A percentile compares a stretch with the other conserved stretches of the same genome.
These are phyloP conservation scores for Verbena officinalis DNA, from an alignment of 257 asterid genomes.

Conservation along the genomic window DNA sequence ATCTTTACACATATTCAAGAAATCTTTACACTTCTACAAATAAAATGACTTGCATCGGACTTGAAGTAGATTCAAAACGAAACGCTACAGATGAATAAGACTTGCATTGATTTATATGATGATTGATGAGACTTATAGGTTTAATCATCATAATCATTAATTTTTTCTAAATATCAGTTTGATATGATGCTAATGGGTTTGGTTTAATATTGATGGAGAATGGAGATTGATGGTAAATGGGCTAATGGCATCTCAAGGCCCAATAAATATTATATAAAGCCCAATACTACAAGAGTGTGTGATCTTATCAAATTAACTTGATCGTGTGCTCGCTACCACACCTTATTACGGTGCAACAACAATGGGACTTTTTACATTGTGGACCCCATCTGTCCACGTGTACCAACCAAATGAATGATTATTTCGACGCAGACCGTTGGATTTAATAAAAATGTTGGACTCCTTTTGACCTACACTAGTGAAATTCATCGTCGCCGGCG, in stretches of 20 bases:
- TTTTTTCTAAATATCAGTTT: no score
- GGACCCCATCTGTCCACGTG: constrained; percentile 34
- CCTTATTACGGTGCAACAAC: constrained; percentile 12
- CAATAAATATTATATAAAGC: neutral
- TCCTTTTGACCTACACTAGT: constrained; percentile 5
- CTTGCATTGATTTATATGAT: neutral
- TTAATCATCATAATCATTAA: no score
- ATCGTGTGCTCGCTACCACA: neutral
- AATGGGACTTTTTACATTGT: constrained; percentile 30
- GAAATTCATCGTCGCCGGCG: constrained; percentile 25
- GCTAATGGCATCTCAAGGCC: no score
- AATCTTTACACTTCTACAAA: no score
- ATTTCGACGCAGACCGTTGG: neutral
- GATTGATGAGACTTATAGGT: no score
- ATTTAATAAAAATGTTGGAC: constrained; percentile 17
- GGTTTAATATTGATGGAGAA: no score
- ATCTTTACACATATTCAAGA: no score
- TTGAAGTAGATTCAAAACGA: no score
- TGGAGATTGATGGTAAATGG: no score
- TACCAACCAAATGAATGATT: constrained; percentile 33
- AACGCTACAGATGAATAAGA: constrained; percentile 5
- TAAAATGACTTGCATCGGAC: no score
- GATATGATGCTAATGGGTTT: no score
- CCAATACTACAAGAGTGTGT: neutral
- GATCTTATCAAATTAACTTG: neutral